Evolutionary conservation across 1,284 basidiomycete species (phyloP).

Genomic region (Rhizoctonia solani): DNA sequence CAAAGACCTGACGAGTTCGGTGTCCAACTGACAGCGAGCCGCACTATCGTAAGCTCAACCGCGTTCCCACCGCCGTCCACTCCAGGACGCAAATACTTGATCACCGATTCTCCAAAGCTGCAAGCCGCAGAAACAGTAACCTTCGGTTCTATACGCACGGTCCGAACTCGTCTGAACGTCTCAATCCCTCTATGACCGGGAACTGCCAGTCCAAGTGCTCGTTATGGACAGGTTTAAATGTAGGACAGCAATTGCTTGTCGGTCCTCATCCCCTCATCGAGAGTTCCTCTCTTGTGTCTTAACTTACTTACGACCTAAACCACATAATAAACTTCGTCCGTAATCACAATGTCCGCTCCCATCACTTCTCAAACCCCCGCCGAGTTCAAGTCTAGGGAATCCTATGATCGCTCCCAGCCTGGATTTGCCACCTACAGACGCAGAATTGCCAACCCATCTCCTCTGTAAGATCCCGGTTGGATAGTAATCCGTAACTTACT

Average conservation of each 20-base stretch:
- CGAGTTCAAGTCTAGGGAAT: conserved; percentile 22
- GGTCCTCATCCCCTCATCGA: conserved; percentile 19
- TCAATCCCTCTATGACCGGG: neutral
- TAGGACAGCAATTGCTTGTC: conserved; percentile 8
- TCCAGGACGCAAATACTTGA: neutral
- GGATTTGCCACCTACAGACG: conserved; percentile 26
- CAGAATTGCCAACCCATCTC: conserved; percentile 29
- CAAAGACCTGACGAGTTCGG: conserved; percentile 18
- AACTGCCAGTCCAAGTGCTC: neutral
- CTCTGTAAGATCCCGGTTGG: conserved; percentile 1
- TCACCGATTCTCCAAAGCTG: conserved; percentile 16
- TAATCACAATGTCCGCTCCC: conserved; percentile 26
- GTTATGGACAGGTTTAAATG: conserved; percentile 7
- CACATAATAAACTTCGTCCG: conserved; percentile 12
- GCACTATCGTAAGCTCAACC: conserved; percentile 15
- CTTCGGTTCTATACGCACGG: conserved; percentile 20
- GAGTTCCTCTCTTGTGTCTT: neutral
- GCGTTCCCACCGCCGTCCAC: conserved; percentile 20
- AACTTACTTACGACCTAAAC: neutral
- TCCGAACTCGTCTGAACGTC: conserved; percentile 29
- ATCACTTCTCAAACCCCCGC: neutral
- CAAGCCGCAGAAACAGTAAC: conserved; percentile 4
- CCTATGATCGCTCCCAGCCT: conserved; percentile 26
- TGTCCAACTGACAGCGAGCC: conserved; percentile 13
- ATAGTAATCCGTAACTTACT: neutral